phyloP scores from a whole-genome alignment of 2,329 filamentous ascomycete genomes.

The Mariannaea elegans region DNA sequence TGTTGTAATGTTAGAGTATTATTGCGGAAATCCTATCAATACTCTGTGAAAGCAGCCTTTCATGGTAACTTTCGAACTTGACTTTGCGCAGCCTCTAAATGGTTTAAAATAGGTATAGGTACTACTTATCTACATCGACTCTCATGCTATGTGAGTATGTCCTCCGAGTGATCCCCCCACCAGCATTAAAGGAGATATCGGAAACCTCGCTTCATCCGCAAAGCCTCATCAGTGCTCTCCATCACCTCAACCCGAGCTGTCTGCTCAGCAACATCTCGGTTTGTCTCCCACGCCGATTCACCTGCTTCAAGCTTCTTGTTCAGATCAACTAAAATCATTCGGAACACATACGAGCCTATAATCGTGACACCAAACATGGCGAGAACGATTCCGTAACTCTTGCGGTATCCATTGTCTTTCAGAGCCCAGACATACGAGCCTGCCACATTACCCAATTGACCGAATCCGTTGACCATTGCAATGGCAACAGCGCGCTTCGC shows the following conservation, averaged over 20 bases:
- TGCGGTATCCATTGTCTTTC: constrained; percentile 66
- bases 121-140: too few species aligned
- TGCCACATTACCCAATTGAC: constrained; percentile 66
- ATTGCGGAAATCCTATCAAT: too few species aligned
- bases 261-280: constrained; percentile 48
- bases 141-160: too few species aligned
- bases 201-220: constrained; percentile 57
- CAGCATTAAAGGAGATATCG: constrained; percentile 53
- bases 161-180: too few species aligned
- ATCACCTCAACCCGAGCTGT: constrained; percentile 51
- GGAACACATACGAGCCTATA: constrained; percentile 59
- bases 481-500: constrained; percentile 70
- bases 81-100: too few species aligned
- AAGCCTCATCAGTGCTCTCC: constrained; percentile 54
- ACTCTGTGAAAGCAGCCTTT: too few species aligned
- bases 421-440: constrained; percentile 72
- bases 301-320: constrained; percentile 58
- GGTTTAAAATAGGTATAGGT: too few species aligned
- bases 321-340: constrained; percentile 54
- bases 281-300: constrained; percentile 50
- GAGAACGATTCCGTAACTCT: constrained; percentile 71
- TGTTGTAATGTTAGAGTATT: too few species aligned
- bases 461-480: constrained; percentile 67
- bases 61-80: too few species aligned
- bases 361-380: constrained; percentile 71